These are phyloP conservation scores for Fusarium zealandicum DNA, from an alignment of 2,329 filamentous ascomycete species.

Conservation along the genomic window DNA sequence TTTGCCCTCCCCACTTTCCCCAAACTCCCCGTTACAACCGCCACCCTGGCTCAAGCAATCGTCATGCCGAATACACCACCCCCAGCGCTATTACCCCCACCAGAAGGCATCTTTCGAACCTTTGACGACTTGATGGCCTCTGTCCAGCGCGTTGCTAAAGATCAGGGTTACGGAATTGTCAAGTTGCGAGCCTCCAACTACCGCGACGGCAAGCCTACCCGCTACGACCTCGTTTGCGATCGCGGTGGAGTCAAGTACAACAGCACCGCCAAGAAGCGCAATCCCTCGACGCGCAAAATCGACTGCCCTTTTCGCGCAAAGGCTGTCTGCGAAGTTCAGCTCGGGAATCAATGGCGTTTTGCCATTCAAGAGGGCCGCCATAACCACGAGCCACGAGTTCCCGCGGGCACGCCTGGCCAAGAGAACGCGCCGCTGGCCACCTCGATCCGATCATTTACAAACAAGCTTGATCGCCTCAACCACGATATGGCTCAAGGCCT, in stretches of 20 bases:
- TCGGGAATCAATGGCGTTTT: slow-evolving; percentile 70
- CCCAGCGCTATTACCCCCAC: slow-evolving; percentile 60
- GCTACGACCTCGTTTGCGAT: slow-evolving; percentile 69
- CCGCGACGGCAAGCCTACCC: slow-evolving; percentile 67
- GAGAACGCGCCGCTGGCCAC: slow-evolving; percentile 66
- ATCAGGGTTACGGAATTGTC: slow-evolving; percentile 68
- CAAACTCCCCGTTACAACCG: slow-evolving; percentile 41
- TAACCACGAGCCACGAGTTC: slow-evolving; percentile 66
- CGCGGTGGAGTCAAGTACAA: slow-evolving; percentile 70
- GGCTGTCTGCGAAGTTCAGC: slow-evolving; percentile 68
- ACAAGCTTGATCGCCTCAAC: slow-evolving; percentile 65
- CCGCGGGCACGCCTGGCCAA: slow-evolving; percentile 61
- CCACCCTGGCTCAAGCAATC: slow-evolving; percentile 46
- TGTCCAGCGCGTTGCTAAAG: slow-evolving; percentile 66
- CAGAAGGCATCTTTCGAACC: slow-evolving; percentile 65
- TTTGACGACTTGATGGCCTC: slow-evolving; percentile 66
- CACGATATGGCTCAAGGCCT: slow-evolving; percentile 64
- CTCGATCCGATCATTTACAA: slow-evolving; percentile 63
- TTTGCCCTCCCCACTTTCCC: slow-evolving; percentile 38
- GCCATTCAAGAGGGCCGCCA: slow-evolving; percentile 66
- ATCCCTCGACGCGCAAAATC: slow-evolving; percentile 69
- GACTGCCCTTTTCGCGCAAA: slow-evolving; percentile 70
- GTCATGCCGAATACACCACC: slow-evolving; percentile 57
- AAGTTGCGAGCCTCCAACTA: slow-evolving; percentile 70
- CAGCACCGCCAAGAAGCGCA: slow-evolving; percentile 70